Evolutionary conservation across 805 yeast species (phyloP).

Genomic region (Candida nitratophila): DNA sequence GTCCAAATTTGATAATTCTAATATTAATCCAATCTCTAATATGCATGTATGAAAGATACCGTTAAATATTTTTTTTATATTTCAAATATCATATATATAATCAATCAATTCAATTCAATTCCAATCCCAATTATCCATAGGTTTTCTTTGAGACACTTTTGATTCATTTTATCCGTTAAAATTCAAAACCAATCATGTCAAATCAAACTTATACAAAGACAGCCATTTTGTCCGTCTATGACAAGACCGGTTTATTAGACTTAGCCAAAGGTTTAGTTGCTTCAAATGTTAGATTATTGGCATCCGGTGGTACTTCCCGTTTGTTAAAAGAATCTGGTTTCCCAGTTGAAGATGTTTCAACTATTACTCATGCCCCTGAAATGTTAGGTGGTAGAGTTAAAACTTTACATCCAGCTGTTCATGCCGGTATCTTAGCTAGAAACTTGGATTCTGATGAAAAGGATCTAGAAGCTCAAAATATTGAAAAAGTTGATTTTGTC

Average conservation of each 20-base stretch:
- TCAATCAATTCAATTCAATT: no score
- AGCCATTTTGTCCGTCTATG: slow-evolving; percentile 94
- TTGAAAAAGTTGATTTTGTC: slow-evolving; percentile 93
- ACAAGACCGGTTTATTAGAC: slow-evolving; percentile 93
- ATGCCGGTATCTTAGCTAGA: slow-evolving; percentile 95
- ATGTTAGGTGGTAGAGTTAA: slow-evolving; percentile 98
- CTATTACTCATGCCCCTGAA: slow-evolving; percentile 97
- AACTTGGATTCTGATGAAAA: slow-evolving; percentile 84
- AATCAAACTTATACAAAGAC: slow-evolving; percentile 68
- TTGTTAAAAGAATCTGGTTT: slow-evolving; percentile 95
- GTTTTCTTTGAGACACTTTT: no score
- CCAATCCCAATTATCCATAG: neutral
- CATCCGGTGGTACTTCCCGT: slow-evolving; percentile 96
- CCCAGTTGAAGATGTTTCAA: slow-evolving; percentile 92
- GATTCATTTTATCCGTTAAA: no score
- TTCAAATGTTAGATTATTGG: slow-evolving; percentile 85
- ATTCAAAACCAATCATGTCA: no score
- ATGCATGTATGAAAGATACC: no score
- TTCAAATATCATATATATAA: no score
- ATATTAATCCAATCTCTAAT: no score
- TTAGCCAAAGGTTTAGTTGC: slow-evolving; percentile 91
- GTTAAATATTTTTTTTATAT: no score
- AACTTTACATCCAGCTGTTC: slow-evolving; percentile 98
- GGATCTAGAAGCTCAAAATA: slow-evolving; percentile 82
- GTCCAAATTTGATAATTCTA: no score